Evolutionary conservation across 2,329 filamentous ascomycete species (phyloP).

Genomic region (Fusarium sterilihyphosum): DNA sequence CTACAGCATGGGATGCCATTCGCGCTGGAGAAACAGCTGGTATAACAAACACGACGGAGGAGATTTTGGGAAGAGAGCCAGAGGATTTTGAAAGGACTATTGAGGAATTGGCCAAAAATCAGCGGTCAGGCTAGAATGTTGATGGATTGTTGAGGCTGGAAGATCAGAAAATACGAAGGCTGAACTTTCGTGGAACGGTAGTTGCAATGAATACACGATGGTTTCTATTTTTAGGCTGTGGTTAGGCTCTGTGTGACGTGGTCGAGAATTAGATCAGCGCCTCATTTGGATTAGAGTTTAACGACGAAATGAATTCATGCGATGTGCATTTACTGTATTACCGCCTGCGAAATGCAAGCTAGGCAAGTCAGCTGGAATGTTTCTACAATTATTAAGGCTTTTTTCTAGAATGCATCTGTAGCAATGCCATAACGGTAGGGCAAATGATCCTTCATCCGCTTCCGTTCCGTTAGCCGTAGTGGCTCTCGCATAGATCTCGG

Average conservation of each 20-base stretch:
- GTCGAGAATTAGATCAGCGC: neutral
- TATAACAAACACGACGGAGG: neutral
- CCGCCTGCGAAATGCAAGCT: neutral
- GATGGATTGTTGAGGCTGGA: neutral
- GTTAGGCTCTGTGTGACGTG: neutral
- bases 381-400: too few relatives aligned
- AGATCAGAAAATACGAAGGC: neutral
- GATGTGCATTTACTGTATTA: too few relatives aligned
- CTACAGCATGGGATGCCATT: constrained; percentile 33
- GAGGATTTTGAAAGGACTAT: constrained; percentile 28
- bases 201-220: neutral
- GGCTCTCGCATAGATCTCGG: neutral
- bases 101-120: neutral
- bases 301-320: neutral
- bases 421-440: neutral
- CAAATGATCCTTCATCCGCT: neutral
- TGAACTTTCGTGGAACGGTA: neutral
- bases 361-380: too few relatives aligned
- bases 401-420: too few relatives aligned
- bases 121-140: neutral
- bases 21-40: constrained; percentile 19
- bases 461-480: neutral
- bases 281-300: neutral
- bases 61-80: constrained; percentile 18
- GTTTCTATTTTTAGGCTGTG: constrained; percentile 11